These are phyloP conservation scores for Gaeumannomyces tritici DNA, from an alignment of 2,329 filamentous ascomycete species.

Conservation along the genomic window DNA sequence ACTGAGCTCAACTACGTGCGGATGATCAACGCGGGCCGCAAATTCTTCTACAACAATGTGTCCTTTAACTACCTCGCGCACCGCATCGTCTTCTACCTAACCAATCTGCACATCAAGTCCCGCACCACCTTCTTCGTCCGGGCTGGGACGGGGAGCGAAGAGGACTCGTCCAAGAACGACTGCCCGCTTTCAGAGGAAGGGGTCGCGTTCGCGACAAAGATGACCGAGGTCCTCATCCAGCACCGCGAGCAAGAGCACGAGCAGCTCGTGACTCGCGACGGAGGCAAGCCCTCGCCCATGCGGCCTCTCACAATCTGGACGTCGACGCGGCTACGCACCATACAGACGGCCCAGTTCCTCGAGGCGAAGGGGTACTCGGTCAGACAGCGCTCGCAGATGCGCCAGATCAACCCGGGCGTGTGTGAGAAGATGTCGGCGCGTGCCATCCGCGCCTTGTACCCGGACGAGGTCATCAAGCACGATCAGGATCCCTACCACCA, in stretches of 20 bases:
- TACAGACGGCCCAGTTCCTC: slow-evolving; percentile 82
- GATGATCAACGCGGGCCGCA: slow-evolving; percentile 95
- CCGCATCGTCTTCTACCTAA: slow-evolving; percentile 94
- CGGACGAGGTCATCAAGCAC: slow-evolving; percentile 87
- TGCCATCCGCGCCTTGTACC: slow-evolving; percentile 71
- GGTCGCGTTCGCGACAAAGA: slow-evolving; percentile 69
- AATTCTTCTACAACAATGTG: slow-evolving; percentile 93
- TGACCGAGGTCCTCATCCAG: slow-evolving; percentile 73
- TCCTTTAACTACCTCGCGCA: slow-evolving; percentile 95
- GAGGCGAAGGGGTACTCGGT: slow-evolving; percentile 73
- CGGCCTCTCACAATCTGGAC: slow-evolving; percentile 86
- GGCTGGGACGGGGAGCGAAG: slow-evolving; percentile 75
- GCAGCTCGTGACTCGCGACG: slow-evolving; percentile 58
- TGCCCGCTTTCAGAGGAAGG: slow-evolving; percentile 75
- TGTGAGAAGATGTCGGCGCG: slow-evolving; percentile 88
- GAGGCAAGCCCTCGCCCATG: slow-evolving; percentile 49
- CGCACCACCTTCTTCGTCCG: slow-evolving; percentile 89
- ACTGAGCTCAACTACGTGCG: slow-evolving; percentile 93
- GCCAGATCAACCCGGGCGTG: slow-evolving; percentile 91
- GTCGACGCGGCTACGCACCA: slow-evolving; percentile 79
- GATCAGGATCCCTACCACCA: slow-evolving; percentile 95
- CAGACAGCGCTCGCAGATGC: slow-evolving; percentile 89
- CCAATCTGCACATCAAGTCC: slow-evolving; percentile 94
- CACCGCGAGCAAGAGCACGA: slow-evolving; percentile 77
- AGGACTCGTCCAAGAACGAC: slow-evolving; percentile 88